A percentile compares a stretch with the other conserved stretches of the same genome.
Conservation (phyloP, 2,329 filamentous ascomycete species). For the Metarhizium rileyi region DNA sequence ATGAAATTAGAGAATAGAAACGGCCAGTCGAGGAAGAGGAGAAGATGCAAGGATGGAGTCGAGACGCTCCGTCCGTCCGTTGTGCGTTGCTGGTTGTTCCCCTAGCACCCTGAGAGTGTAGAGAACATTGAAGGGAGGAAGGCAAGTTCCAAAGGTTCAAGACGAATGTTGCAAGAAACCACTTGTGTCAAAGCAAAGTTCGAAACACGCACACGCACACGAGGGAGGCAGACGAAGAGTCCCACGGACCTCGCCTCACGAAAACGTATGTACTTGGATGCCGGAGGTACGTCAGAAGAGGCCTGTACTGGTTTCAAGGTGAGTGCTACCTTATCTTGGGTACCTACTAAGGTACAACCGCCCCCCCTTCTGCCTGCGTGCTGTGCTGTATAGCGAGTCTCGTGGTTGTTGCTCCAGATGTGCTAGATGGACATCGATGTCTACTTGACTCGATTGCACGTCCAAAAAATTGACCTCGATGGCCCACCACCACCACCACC, state of each 20-base stretch:
- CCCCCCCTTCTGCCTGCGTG: too few species aligned
- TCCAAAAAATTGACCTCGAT: neutral
- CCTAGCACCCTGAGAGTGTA: too few species aligned
- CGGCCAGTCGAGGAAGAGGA: neutral
- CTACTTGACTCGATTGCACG: too few species aligned
- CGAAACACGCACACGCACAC: neutral
- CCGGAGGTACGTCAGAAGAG: too few species aligned
- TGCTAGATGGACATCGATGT: too few species aligned
- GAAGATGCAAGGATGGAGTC: neutral
- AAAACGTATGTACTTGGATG: too few species aligned
- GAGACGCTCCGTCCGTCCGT: neutral
- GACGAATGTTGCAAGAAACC: neutral
- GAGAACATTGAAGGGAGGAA: neutral
- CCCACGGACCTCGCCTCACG: too few species aligned
- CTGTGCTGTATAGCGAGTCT: too few species aligned
- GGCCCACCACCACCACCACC: neutral
- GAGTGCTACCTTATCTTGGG: too few species aligned
- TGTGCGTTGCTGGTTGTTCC: neutral
- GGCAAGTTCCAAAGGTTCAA: neutral
- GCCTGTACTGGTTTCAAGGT: too few species aligned
- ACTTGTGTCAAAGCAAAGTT: neutral
- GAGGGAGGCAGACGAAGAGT: neutral
- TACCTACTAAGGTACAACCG: too few species aligned
- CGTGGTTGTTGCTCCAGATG: too few species aligned
- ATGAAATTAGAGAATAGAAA: neutral